These are phyloP conservation scores for Alternaria arborescens DNA, from an alignment of 2,329 filamentous ascomycete species.

Conservation along the genomic window DNA sequence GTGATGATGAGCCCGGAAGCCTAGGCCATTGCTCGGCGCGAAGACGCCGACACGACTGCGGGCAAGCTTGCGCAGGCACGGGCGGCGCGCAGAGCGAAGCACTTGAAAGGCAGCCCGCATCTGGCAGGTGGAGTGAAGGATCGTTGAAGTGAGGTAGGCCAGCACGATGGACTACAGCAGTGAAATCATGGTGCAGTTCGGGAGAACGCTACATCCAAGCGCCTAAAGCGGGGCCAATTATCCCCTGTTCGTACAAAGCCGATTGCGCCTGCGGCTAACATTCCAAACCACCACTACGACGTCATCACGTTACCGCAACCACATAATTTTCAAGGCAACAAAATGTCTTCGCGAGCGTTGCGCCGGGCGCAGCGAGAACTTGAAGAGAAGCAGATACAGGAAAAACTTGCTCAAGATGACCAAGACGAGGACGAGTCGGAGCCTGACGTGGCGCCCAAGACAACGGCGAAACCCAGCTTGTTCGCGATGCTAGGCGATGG, in stretches of 20 bases:
- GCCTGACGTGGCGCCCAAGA: slow-evolving; percentile 43
- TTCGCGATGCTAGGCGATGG: slow-evolving; percentile 58
- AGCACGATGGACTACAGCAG: slow-evolving; percentile 11
- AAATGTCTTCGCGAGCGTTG: slow-evolving; percentile 72
- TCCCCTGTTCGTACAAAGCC: slow-evolving; percentile 17
- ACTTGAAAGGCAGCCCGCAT: slow-evolving; percentile 77
- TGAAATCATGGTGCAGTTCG: slow-evolving; percentile 18
- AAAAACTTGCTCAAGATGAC: slow-evolving; percentile 46
- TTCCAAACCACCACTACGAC: slow-evolving; percentile 21
- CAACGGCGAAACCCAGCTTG: slow-evolving; percentile 52
- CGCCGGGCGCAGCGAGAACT: slow-evolving; percentile 70
- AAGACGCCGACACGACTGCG: slow-evolving; percentile 56
- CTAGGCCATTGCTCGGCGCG: slow-evolving; percentile 55
- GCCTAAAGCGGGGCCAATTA: slow-evolving; percentile 22
- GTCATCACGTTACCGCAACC: slow-evolving; percentile 27
- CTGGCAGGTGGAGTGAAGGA: slow-evolving; percentile 40
- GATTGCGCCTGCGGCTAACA: slow-evolving; percentile 6
- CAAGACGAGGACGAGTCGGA: slow-evolving; percentile 51
- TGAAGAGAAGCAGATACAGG: slow-evolving; percentile 63
- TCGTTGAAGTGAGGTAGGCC: slow-evolving; percentile 14
- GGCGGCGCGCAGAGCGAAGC: slow-evolving; percentile 73
- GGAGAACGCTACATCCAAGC: slow-evolving; percentile 18
- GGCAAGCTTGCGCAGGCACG: slow-evolving; percentile 67
- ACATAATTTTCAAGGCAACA: slow-evolving; percentile 16
- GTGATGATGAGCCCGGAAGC: slow-evolving; percentile 57